Evolutionary conservation across 345 rosid genomes (phyloP).

Genomic region (Pugionium cornutum): DNA sequence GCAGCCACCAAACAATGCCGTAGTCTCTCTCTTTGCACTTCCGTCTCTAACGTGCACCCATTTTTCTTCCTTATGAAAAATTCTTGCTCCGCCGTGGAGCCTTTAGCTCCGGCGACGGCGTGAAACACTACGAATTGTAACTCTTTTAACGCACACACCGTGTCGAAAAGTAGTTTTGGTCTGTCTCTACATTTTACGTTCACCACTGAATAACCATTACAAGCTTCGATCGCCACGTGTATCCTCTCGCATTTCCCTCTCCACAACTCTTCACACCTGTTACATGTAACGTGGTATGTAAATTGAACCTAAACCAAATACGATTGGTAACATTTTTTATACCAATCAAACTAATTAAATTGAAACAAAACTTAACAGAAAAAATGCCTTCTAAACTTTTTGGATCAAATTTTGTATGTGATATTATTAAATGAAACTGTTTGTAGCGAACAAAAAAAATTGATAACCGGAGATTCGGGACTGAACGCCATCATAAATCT

Average conservation of each 20-base stretch:
- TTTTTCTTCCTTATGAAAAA: conserved; percentile 77
- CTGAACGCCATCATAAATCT: too few species aligned
- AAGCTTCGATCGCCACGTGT: conserved; percentile 65
- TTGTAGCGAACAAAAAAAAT: too few species aligned
- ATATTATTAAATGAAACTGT: too few species aligned
- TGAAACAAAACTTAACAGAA: too few species aligned
- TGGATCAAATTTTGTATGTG: too few species aligned
- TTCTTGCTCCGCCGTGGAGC: conserved; percentile 75
- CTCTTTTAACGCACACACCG: conserved; percentile 75
- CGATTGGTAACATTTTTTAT: neutral
- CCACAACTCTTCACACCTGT: conserved; percentile 40
- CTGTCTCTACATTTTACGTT: conserved; percentile 68
- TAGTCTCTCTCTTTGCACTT: conserved; percentile 55
- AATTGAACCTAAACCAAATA: neutral
- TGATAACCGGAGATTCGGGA: too few species aligned
- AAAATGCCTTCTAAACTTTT: too few species aligned
- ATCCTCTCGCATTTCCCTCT: conserved; percentile 50
- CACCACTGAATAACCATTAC: conserved; percentile 78
- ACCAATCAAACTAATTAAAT: neutral
- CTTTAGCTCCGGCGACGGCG: conserved; percentile 71
- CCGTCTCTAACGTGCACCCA: conserved; percentile 65
- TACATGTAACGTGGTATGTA: neutral
- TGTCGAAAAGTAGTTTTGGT: conserved; percentile 81
- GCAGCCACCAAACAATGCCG: conserved; percentile 75
- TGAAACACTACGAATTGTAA: conserved; percentile 84